These are phyloP conservation scores for Gardenia jasminoides DNA, from an alignment of 257 asterid genomes.

Conservation along the genomic window DNA sequence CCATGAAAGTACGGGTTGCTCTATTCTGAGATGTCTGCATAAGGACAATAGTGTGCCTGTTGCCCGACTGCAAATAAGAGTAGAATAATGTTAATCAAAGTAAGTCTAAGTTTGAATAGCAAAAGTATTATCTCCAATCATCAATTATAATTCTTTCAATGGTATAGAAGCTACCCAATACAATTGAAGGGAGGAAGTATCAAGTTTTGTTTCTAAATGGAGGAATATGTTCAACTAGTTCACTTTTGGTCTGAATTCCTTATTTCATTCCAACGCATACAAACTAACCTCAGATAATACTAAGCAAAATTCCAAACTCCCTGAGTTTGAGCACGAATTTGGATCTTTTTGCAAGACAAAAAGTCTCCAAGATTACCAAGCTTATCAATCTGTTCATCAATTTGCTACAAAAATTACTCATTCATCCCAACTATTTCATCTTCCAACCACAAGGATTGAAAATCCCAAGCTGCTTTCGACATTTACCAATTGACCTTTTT, in stretches of 20 bases:
- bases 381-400: not conserved
- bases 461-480: not conserved
- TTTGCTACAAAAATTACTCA: not conserved
- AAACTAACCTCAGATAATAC: not conserved
- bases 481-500: not conserved
- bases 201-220: not conserved
- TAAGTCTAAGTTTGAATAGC: not conserved
- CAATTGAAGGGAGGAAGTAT: not conserved
- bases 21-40: conserved; percentile 81
- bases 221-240: not conserved
- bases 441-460: not conserved
- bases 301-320: not conserved
- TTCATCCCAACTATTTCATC: not conserved
- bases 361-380: too few relatives aligned
- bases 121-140: not conserved
- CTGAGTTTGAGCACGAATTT: not conserved
- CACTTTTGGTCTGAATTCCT: not conserved
- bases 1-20: conserved; percentile 95
- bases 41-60: conserved; percentile 84
- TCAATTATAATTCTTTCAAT: not conserved
- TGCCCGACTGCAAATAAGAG: conserved; percentile 56
- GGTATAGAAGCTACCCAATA: not conserved
- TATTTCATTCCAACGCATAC: not conserved
- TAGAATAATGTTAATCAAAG: not conserved
- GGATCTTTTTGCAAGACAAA: not conserved